phyloP scores from a whole-genome alignment of 78 protist genomes.

The Pigoraptor vietnamica region DNA sequence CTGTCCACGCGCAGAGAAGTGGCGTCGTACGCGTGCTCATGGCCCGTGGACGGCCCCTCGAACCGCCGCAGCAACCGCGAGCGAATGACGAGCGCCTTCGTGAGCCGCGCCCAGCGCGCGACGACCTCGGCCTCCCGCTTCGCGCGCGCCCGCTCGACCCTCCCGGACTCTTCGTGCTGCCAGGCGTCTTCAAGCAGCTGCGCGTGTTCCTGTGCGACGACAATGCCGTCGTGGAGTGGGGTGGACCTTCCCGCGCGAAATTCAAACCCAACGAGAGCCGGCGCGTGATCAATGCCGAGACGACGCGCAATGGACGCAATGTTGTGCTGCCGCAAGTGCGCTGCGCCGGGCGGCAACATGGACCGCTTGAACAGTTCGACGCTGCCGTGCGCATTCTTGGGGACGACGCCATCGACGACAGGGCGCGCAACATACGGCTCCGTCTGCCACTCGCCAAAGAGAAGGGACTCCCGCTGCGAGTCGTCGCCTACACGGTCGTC shows the following conservation, averaged over 20 bases:
- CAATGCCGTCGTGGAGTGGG: conserved; percentile 9
- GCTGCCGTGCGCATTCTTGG: not conserved
- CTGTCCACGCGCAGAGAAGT: not conserved
- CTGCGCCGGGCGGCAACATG: not conserved
- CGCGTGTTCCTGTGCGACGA: conserved; percentile 5
- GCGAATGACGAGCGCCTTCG: not conserved
- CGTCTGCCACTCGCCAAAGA: conserved; percentile 18
- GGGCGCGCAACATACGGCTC: not conserved
- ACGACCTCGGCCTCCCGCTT: not conserved
- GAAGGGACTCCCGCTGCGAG: not conserved
- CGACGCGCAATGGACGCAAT: not conserved
- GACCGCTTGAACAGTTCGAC: conserved; percentile 10
- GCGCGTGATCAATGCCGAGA: conserved; percentile 12
- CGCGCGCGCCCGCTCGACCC: not conserved
- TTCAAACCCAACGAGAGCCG: conserved; percentile 21
- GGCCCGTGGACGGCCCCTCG: not conserved
- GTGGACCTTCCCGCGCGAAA: not conserved
- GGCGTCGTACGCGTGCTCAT: not conserved
- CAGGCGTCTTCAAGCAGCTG: not conserved
- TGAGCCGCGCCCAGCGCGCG: not conserved
- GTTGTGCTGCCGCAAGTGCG: not conserved
- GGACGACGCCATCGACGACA: conserved; percentile 4
- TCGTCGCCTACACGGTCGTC: not conserved
- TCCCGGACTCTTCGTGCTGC: not conserved
- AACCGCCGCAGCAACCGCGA: not conserved